Base-by-base conservation (phyloP, 768 basidiomycete genomes). In the Tephrocybe sp. region DNA sequence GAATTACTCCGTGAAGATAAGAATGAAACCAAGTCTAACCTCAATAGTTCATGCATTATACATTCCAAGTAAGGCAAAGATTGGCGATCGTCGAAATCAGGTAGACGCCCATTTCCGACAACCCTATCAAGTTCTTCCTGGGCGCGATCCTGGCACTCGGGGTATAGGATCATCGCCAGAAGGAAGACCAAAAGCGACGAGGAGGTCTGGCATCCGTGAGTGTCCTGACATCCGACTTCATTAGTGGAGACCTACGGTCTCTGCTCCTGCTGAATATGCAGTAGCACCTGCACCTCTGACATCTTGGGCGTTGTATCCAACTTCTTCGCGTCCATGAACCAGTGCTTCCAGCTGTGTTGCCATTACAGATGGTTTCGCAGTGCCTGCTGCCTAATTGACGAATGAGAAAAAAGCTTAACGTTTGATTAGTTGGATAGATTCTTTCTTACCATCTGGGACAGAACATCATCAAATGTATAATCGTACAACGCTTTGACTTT, bases 111-210 rank as follows among this genome's bases (percentile, higher is more conserved):
- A 13, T 32, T 37, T 4, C 62, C 64, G 5, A 63, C 37, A 15
- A 62, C 52, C 3, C 41, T 44, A 52, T 70, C 66, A 4, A 69
- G 54, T 51, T 68, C 69, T 41, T 45, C 60, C 42, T 66, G 69
- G 3, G 63, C 66, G 36, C 58, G 51, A 21, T 16, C 46, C 39
- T 67, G 68, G 9, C 52, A 53, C 2, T 63, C 53, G 0, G 68
- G 69, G 40, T 68, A 49, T 12, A 64, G 51, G 6, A 59, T 55
- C 65, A 70, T 64, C n/a, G 62, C 64, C 2, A 68, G 50, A 13
- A 70, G 24, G 46, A 70, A 69, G 2, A 54, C 44, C 12, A 39
- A 40, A n/a, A 57, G 39, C 1, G 49, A 44, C 6, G 58, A 55
- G n/a, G 47, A 7, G 2, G 60, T 48, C 61, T 57, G 5, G 18